Base-by-base conservation (phyloP, 2,329 filamentous ascomycete species). In the Sclerotinia minor region DNA sequence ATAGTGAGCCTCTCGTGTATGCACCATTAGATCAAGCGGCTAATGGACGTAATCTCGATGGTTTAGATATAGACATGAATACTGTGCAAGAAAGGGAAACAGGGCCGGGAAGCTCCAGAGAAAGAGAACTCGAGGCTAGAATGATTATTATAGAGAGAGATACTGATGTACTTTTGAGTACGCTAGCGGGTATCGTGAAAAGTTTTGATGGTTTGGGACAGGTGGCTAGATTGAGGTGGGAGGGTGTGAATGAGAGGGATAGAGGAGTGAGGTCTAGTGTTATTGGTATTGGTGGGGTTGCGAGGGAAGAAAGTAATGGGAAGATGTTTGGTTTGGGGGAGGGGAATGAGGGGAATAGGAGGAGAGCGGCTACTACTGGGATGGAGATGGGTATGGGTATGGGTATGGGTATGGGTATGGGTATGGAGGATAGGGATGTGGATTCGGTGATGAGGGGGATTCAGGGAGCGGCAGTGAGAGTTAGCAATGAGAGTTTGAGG, bases 61-160 rank as follows among this genome's bases (percentile, higher is more conserved):
- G 32, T 11, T 8, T 59, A 1, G 41, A 49, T 35, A 49, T n/a
- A n/a, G 58, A 49, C 19, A 24, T 35, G 58, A 21, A 55, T 38
- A 5, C 21, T n/a, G 15, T n/a, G 8, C 5, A 21, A 32, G n/a
- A 61, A 35, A 61, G 29, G 29, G 21, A 32, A 35, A 32, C 44
- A 55, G 69, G 38, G 72, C 72, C 55, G 49, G 64, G 24, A 60
- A 32, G 24, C 54, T 70, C 6, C 29, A 58, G 67, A 11, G 72
- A 75, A 52, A 67, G 60, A 35, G 73, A 75, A 3, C 47, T 75
- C n/a, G 72, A 76, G 60, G 57, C 29, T 0, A 54, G 74, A 13
- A 41, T 76, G 26, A 38, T 45, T 2, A 72, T 67, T 66, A 70
- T 76, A 13, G 75, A 76, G 64, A 67, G 68, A 4, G 74, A 76